Evolutionary conservation across 306 rosid species (phyloP), one percentile per base, ranked within the genome.

Genomic region (Spatholobus suberectus): DNA sequence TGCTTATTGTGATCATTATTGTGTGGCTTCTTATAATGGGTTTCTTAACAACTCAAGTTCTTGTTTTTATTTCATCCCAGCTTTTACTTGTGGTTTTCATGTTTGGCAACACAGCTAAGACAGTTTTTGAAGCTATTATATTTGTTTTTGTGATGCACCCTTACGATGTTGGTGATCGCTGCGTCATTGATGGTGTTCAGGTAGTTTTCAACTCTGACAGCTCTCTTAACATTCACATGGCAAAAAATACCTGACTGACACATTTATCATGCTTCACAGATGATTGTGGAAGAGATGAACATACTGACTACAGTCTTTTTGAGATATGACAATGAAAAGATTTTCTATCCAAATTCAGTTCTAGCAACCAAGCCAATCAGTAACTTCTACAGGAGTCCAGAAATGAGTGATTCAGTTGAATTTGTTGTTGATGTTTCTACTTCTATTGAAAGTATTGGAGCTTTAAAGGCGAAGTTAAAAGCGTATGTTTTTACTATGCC

Each of bases 271-370:
- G 59, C 72, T 79, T 83, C 43, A 27, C 89, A 96, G 98, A 79
- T 96, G 96, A 37, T 86, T 61, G 99, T 93, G 44, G 99, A 93
- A 88, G 97, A 93, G 93, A 92, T 93, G 99, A 93, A 91, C 85
- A 90, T 96, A 76, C 59, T 96, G 84, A 86, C 94, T 9, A 93
- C 96, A 29, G 79, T 93, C 65, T 93, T 96, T 85, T 82, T 96
- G 89, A 89, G 85, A 85, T 87, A 76, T 35, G 98, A 96, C 89
- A 93, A 92, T 21, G 98, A 93, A 87, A 96, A 92, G 84, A 89
- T 93, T 47, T 89, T 78, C 86, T 96, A 93, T 81, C 99, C 99
- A 6, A 96, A 96, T 75, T 87, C 97, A 49, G 91, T 91, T 78
- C 87, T 96, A n/a, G 81, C 94, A 34, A 84, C 89, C 35, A 96